Evolutionary conservation across 2,329 filamentous ascomycete genomes (phyloP).

Genomic region (Pseudogymnoascus sp.): DNA sequence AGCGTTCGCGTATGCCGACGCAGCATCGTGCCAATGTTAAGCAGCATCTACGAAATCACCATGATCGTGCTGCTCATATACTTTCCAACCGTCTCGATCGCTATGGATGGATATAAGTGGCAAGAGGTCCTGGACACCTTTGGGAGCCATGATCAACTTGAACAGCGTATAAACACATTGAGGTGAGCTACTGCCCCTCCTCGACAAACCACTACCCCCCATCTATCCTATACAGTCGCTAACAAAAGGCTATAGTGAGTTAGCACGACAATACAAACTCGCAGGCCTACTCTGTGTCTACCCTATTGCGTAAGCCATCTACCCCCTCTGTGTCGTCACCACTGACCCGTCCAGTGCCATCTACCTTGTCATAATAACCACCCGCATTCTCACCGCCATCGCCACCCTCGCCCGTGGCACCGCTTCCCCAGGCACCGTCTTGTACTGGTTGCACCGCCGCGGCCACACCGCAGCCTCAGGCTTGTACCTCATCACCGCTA

Average conservation of each 20-base stretch:
- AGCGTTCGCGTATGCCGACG: background rate
- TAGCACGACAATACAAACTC: background rate
- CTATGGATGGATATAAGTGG: constrained; percentile 3
- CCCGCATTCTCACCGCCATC: background rate
- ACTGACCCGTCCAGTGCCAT: background rate
- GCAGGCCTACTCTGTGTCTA: background rate
- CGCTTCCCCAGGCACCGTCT: background rate
- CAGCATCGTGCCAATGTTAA: background rate
- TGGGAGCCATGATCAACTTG: background rate
- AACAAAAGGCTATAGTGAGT: background rate
- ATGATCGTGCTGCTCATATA: constrained; percentile 5
- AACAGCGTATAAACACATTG: background rate
- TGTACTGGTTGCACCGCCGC: constrained; percentile 2
- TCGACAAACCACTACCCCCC: background rate
- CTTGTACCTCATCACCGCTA: background rate
- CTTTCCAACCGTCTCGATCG: background rate
- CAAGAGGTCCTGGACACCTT: background rate
- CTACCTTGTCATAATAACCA: background rate
- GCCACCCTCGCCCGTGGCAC: background rate
- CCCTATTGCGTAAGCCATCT: background rate
- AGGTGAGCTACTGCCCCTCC: background rate
- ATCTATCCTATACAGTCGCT: background rate
- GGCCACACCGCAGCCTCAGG: background rate
- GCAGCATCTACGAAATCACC: constrained; percentile 3
- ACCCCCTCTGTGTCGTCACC: no score